A percentile compares a stretch with the other conserved stretches of the same genome.
These are phyloP conservation scores for Lachnellula willkommii DNA, from an alignment of 2,329 filamentous ascomycete species.

Conservation along the genomic window DNA sequence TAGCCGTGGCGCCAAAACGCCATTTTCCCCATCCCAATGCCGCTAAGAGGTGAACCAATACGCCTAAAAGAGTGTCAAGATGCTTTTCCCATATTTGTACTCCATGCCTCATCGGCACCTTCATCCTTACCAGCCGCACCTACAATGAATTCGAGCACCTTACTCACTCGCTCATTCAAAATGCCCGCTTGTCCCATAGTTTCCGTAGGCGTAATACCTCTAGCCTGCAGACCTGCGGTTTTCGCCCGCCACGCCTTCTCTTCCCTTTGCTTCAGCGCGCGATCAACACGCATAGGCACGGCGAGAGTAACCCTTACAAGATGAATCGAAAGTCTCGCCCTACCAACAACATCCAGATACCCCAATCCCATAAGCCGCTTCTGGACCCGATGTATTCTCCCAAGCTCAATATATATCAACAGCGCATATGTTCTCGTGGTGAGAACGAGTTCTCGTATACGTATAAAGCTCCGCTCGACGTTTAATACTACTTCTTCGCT, in stretches of 20 bases:
- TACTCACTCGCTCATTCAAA: constrained; percentile 35
- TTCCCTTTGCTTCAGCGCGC: constrained; percentile 34
- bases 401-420: constrained; percentile 36
- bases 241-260: constrained; percentile 36
- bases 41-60: background rate
- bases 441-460: constrained; percentile 34
- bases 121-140: constrained; percentile 37
- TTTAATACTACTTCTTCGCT: constrained; percentile 34
- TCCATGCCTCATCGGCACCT: constrained; percentile 34
- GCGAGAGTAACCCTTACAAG: constrained; percentile 36
- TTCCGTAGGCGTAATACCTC: constrained; percentile 29
- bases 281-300: constrained; percentile 36
- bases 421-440: constrained; percentile 36
- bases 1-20: background rate
- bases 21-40: background rate
- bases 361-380: constrained; percentile 35
- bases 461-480: constrained; percentile 34
- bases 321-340: constrained; percentile 34
- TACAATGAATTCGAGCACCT: constrained; percentile 37
- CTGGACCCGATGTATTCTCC: constrained; percentile 35
- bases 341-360: constrained; percentile 35
- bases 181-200: constrained; percentile 30
- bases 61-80: background rate
- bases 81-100: constrained; percentile 20
- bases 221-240: constrained; percentile 33